phyloP scores from a whole-genome alignment of 148 eudicot genomes.

The Cornus kousa region DNA sequence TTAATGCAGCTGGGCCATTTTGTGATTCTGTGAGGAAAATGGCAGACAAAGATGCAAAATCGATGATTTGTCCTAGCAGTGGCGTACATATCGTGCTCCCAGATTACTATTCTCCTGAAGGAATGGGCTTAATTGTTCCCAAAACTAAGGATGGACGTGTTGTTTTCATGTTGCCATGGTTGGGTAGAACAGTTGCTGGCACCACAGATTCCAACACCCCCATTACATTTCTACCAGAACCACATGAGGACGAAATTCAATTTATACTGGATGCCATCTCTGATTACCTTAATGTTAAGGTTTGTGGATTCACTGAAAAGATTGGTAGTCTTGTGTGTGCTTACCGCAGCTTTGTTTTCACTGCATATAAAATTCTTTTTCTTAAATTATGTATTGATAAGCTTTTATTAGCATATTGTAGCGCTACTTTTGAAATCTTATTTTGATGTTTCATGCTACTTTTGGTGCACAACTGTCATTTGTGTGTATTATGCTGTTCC shows the following conservation, averaged over 20 bases:
- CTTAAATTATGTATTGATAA: not conserved
- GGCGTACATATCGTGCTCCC: constrained; percentile 95
- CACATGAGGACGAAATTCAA: constrained; percentile 91
- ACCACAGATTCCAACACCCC: constrained; percentile 88
- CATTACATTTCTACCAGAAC: constrained; percentile 95
- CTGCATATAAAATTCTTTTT: not conserved
- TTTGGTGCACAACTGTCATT: no score
- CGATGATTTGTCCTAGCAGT: constrained; percentile 92
- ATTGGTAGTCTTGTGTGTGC: not conserved
- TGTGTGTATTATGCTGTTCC: not conserved
- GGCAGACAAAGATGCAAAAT: constrained; percentile 66
- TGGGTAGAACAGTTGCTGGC: constrained; percentile 96
- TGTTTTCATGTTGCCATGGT: constrained; percentile 96
- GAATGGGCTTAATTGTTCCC: constrained; percentile 98
- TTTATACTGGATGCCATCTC: constrained; percentile 86
- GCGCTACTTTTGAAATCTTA: not conserved
- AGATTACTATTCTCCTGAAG: constrained; percentile 96
- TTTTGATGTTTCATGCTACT: not conserved
- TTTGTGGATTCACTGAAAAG: constrained; percentile 15
- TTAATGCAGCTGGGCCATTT: constrained; percentile 98
- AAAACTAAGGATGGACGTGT: constrained; percentile 99
- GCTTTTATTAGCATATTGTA: not conserved
- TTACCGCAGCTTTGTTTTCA: not conserved
- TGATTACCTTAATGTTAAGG: constrained; percentile 94
- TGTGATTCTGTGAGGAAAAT: constrained; percentile 84